Percentiles rank a stretch among this genome's conserved stretches.
Evolutionary conservation across 2,329 filamentous ascomycete genomes (phyloP).

Genomic region (Epichloe gansuensis): DNA sequence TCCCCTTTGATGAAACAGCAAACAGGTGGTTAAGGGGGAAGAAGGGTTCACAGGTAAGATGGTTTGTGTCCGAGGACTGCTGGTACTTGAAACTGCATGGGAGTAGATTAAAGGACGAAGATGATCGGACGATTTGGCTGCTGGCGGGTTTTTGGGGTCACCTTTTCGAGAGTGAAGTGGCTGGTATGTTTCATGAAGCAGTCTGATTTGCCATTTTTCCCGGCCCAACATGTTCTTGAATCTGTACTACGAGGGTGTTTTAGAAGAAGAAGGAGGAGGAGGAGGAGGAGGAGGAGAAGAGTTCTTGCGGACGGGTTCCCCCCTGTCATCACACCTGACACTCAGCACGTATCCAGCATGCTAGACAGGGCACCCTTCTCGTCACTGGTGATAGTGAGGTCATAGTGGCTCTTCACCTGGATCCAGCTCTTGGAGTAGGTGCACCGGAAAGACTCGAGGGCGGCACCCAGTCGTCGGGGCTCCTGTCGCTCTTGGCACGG

Average conservation of each 20-base stretch:
- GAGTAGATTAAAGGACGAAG: not conserved
- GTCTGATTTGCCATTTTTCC: not conserved
- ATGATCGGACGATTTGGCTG: not conserved
- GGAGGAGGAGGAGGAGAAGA: too few species aligned
- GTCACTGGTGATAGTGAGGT: constrained; percentile 53
- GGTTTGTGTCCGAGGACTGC: not conserved
- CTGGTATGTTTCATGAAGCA: not conserved
- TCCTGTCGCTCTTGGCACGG: constrained; percentile 57
- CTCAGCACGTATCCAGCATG: constrained; percentile 22
- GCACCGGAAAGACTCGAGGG: constrained; percentile 60
- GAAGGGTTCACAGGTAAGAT: not conserved
- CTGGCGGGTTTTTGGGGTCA: not conserved
- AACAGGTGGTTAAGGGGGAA: not conserved
- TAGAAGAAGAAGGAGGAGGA: too few species aligned
- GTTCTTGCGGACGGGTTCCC: not conserved
- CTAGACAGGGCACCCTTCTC: constrained; percentile 57
- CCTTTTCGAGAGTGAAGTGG: too few species aligned
- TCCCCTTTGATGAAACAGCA: constrained; percentile 1
- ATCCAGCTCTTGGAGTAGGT: constrained; percentile 69
- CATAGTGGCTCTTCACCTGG: constrained; percentile 63
- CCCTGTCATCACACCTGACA: not conserved
- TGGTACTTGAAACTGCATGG: not conserved
- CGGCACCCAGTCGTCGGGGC: constrained; percentile 68
- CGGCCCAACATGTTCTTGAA: too few species aligned
- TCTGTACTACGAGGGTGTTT: not conserved